A percentile compares a stretch with the other conserved stretches of the same genome.
These are phyloP conservation scores for Trichothecium roseum DNA, from an alignment of 2,329 filamentous ascomycete species.

Conservation along the genomic window DNA sequence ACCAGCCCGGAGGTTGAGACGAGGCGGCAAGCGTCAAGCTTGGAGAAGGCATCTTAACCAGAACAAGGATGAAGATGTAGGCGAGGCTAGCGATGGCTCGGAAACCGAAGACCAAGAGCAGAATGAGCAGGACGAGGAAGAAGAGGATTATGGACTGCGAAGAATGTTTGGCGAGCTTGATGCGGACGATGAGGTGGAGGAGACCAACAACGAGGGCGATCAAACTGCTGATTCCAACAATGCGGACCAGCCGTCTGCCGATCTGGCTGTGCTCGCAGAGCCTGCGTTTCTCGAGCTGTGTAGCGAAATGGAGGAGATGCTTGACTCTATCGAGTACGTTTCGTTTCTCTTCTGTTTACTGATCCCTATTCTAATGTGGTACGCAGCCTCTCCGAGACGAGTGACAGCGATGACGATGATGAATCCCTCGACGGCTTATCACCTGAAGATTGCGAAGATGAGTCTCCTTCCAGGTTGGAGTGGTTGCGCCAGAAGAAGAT, in stretches of 20 bases:
- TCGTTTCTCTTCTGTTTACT: background rate
- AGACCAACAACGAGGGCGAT: background rate
- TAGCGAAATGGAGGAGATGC: slow-evolving; percentile 14
- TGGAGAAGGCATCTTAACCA: background rate
- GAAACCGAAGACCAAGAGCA: slow-evolving; percentile 8
- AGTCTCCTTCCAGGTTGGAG: slow-evolving; percentile 29
- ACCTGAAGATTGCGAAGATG: slow-evolving; percentile 18
- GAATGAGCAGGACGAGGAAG: slow-evolving; percentile 7
- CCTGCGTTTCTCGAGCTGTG: slow-evolving; percentile 16
- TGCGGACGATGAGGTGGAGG: slow-evolving; percentile 8
- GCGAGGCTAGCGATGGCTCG: slow-evolving; percentile 1
- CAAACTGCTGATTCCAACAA: background rate
- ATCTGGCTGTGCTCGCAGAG: slow-evolving; percentile 12
- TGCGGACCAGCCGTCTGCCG: background rate
- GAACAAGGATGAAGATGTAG: background rate
- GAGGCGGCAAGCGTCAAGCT: background rate
- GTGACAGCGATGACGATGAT: slow-evolving; percentile 12
- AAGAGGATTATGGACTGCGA: slow-evolving; percentile 1
- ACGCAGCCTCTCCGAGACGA: slow-evolving; percentile 8
- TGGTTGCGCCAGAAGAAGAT: slow-evolving; percentile 30
- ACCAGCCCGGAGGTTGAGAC: background rate
- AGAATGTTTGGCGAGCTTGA: slow-evolving; percentile 3
- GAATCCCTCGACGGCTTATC: slow-evolving; percentile 17
- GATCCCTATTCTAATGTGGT: background rate
- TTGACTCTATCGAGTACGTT: slow-evolving; percentile 19